Evolutionary conservation across 2,329 filamentous ascomycete genomes (phyloP).

Genomic region (Raffaelea albimanens): DNA sequence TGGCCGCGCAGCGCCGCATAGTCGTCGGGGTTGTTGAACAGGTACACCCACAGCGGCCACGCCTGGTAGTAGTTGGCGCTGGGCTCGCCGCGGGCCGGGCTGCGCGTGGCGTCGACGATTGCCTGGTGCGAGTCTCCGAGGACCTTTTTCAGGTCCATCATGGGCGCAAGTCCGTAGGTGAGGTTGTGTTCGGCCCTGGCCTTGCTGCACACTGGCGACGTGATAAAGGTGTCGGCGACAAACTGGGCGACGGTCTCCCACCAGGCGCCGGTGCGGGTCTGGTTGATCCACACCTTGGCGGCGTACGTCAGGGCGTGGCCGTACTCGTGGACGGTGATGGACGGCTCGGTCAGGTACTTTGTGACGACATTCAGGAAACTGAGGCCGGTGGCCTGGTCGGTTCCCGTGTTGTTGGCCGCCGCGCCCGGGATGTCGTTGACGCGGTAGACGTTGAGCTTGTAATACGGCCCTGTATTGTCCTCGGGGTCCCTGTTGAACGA

Average conservation of each 20-base stretch:
- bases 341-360: slow-evolving; percentile 26
- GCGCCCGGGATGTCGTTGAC: slow-evolving; percentile 26
- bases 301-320: slow-evolving; percentile 39
- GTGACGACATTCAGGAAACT: slow-evolving; percentile 33
- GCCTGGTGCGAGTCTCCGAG: slow-evolving; percentile 37
- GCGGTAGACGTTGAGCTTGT: slow-evolving; percentile 37
- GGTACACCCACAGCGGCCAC: slow-evolving; percentile 39
- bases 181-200: slow-evolving; percentile 27
- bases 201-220: slow-evolving; percentile 30
- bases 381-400: slow-evolving; percentile 27
- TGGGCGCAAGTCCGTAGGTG: slow-evolving; percentile 22
- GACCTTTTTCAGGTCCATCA: slow-evolving; percentile 34
- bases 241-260: slow-evolving; percentile 43
- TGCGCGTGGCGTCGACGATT: slow-evolving; percentile 33
- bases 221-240: slow-evolving; percentile 38
- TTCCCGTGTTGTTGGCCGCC: slow-evolving; percentile 28
- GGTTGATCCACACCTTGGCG: slow-evolving; percentile 32
- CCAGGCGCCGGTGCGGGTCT: slow-evolving; percentile 36
- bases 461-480: slow-evolving; percentile 24
- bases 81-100: slow-evolving; percentile 8
- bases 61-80: slow-evolving; percentile 40
- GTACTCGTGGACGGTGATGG: slow-evolving; percentile 38
- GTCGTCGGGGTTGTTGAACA: slow-evolving; percentile 37
- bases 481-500: too few relatives aligned
- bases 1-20: slow-evolving; percentile 27